These are phyloP conservation scores for Lactifluus subvellereus DNA, from an alignment of 768 basidiomycete species.

Conservation along the genomic window DNA sequence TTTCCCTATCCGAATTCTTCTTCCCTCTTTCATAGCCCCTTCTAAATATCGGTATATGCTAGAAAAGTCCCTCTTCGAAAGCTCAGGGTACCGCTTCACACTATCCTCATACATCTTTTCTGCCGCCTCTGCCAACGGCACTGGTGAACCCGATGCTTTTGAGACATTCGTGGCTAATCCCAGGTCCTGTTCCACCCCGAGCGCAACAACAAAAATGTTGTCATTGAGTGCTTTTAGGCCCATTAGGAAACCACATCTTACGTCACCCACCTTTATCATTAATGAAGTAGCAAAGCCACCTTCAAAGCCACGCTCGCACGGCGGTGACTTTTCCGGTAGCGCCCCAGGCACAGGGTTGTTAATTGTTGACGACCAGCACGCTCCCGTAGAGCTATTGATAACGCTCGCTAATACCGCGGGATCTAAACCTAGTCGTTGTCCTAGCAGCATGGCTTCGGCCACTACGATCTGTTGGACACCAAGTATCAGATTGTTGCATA, in stretches of 20 bases:
- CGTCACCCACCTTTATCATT: slow-evolving; percentile 66
- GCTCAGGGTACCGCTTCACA: slow-evolving; percentile 48
- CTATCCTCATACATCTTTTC: slow-evolving; percentile 55
- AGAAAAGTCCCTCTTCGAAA: slow-evolving; percentile 73
- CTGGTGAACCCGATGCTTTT: slow-evolving; percentile 38
- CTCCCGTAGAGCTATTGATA: slow-evolving; percentile 79
- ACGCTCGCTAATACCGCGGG: slow-evolving; percentile 72
- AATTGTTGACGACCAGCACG: slow-evolving; percentile 76
- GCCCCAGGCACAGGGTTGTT: slow-evolving; percentile 86
- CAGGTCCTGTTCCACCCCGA: slow-evolving; percentile 57
- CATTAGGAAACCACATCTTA: not conserved
- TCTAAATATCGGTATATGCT: slow-evolving; percentile 66
- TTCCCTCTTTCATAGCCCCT: slow-evolving; percentile 26
- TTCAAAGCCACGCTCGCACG: slow-evolving; percentile 77
- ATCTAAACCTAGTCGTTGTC: slow-evolving; percentile 73
- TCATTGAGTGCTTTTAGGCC: slow-evolving; percentile 2
- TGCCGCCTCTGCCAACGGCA: slow-evolving; percentile 66
- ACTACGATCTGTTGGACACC: slow-evolving; percentile 65
- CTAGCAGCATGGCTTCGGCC: slow-evolving; percentile 88
- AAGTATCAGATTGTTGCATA: slow-evolving; percentile 73
- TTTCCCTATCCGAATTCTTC: not conserved
- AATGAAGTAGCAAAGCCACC: slow-evolving; percentile 80
- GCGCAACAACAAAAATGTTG: slow-evolving; percentile 11
- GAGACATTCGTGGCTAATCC: slow-evolving; percentile 69
- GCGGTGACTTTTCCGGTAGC: slow-evolving; percentile 64